phyloP scores from a whole-genome alignment of 2,329 filamentous ascomycete genomes.

The Phialophora macrospora region DNA sequence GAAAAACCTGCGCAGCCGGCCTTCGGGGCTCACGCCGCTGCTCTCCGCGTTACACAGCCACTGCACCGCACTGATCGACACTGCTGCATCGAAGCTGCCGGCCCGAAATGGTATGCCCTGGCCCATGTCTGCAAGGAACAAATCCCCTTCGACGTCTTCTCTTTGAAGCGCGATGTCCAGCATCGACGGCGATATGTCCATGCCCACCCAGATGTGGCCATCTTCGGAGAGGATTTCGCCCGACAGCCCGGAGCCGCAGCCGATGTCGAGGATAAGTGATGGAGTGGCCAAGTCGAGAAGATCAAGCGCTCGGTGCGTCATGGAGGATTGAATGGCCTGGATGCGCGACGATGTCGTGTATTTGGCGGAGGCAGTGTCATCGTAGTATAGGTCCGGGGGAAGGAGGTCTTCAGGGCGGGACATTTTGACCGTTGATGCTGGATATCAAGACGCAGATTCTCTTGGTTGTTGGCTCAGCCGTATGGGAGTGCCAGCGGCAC shows the following conservation, averaged over 20 bases:
- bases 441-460: neutral
- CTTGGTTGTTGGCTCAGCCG: neutral
- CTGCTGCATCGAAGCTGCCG: conserved; percentile 90
- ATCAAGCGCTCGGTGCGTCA: conserved; percentile 91
- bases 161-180: conserved; percentile 90
- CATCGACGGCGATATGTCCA: conserved; percentile 96
- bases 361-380: conserved; percentile 92
- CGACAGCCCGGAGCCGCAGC: conserved; percentile 91
- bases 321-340: conserved; percentile 89
- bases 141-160: conserved; percentile 81
- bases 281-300: conserved; percentile 80
- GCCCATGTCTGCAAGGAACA: conserved; percentile 93
- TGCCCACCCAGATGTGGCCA: conserved; percentile 93
- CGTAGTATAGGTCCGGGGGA: conserved; percentile 97
- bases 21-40: conserved; percentile 69
- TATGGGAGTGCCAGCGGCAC: conserved; percentile 9
- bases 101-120: conserved; percentile 94
- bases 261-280: conserved; percentile 92
- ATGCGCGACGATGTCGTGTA: conserved; percentile 97
- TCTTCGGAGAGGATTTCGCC: conserved; percentile 89
- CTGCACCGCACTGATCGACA: conserved; percentile 94
- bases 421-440: conserved; percentile 59
- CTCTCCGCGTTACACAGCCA: conserved; percentile 95
- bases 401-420: conserved; percentile 95
- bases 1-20: conserved; percentile 83